phyloP scores from a whole-genome alignment of 495 filamentous ascomycete species.

The Astrothelium macrocarpum region DNA sequence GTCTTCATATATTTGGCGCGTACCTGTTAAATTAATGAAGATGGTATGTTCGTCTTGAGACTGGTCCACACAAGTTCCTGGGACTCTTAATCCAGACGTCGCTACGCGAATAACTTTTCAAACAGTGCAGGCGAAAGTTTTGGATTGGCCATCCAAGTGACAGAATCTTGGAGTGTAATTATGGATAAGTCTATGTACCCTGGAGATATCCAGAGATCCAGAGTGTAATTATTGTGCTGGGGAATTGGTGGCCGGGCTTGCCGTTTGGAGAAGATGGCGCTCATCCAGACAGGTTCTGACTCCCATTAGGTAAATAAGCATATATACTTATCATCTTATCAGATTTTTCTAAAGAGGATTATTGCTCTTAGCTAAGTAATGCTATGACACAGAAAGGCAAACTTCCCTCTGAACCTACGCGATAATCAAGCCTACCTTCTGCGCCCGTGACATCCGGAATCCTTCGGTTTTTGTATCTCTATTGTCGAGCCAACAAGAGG shows the following conservation, averaged over 20 bases:
- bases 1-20: conserved; percentile 17
- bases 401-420: too few relatives aligned
- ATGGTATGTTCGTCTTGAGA: background rate
- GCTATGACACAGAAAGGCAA: too few relatives aligned
- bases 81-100: background rate
- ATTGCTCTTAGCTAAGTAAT: too few relatives aligned
- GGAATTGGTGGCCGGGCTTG: background rate
- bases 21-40: conserved; percentile 11
- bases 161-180: background rate
- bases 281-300: background rate
- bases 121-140: background rate
- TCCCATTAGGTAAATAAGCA: background rate
- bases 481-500: too few relatives aligned
- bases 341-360: too few relatives aligned
- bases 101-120: background rate
- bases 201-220: background rate
- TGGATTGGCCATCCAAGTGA: background rate
- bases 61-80: background rate
- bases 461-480: too few relatives aligned
- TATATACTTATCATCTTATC: background rate
- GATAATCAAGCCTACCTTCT: too few relatives aligned
- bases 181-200: background rate
- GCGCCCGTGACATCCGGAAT: too few relatives aligned
- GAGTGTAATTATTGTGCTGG: background rate
- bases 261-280: background rate